Percentiles rank a stretch among this genome's conserved stretches.
Evolutionary conservation across 176 grass and related monocot genomes (phyloP).

Genomic region (Paspalum notatum): DNA sequence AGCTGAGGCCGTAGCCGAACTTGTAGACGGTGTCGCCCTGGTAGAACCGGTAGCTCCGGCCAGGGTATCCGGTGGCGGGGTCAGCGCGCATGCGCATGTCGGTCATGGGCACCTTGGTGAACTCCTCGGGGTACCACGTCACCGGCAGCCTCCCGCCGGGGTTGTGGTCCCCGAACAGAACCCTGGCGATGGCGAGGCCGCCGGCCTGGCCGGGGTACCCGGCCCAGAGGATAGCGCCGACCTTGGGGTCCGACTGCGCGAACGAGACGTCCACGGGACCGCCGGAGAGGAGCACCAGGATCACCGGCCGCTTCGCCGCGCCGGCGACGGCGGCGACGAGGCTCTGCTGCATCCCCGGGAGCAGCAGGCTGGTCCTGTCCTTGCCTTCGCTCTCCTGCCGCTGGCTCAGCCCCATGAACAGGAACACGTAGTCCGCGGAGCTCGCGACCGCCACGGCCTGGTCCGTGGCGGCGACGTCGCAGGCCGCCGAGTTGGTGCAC

Average conservation of each 20-base stretch:
- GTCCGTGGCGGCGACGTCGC: slow-evolving; percentile 1
- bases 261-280: slow-evolving; percentile 72
- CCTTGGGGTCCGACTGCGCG: slow-evolving; percentile 53
- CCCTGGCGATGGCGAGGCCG: slow-evolving; percentile 56
- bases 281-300: slow-evolving; percentile 66
- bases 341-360: slow-evolving; percentile 61
- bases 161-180: slow-evolving; percentile 78
- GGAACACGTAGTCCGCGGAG: slow-evolving; percentile 45
- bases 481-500: slow-evolving; percentile 38
- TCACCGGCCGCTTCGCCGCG: slow-evolving; percentile 55
- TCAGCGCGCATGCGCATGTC: slow-evolving; percentile 77
- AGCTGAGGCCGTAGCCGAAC: slow-evolving; percentile 77
- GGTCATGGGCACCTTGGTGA: slow-evolving; percentile 69
- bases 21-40: slow-evolving; percentile 53
- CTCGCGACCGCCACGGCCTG: slow-evolving; percentile 19
- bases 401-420: slow-evolving; percentile 66
- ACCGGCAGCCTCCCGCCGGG: slow-evolving; percentile 65
- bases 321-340: slow-evolving; percentile 61
- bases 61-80: slow-evolving; percentile 56
- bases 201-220: slow-evolving; percentile 75
- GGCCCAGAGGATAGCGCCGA: slow-evolving; percentile 63
- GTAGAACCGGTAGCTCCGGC: slow-evolving; percentile 86
- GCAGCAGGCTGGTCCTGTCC: slow-evolving; percentile 56
- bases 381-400: slow-evolving; percentile 66
- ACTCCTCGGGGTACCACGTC: slow-evolving; percentile 83